Evolutionary conservation across 176 grass and related monocot species (phyloP).

Genomic region (Guadua angustifolia): DNA sequence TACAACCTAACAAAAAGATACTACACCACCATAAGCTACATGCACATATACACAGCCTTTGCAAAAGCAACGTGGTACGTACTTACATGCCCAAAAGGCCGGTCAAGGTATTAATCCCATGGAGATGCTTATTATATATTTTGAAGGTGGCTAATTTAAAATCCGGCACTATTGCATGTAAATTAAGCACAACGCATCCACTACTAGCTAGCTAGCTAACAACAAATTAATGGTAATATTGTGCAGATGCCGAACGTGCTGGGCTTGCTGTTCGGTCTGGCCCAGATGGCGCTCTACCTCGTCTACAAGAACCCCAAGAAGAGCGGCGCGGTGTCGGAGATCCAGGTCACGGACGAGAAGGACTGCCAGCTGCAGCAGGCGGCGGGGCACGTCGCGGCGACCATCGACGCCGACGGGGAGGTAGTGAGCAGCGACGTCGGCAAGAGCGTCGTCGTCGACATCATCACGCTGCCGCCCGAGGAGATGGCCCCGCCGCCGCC

Average conservation of each 20-base stretch:
- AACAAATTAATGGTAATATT: not conserved
- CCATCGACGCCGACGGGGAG: not conserved
- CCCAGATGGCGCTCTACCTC: slow-evolving; percentile 78
- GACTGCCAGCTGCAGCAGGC: slow-evolving; percentile 26
- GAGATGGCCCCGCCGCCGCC: not conserved
- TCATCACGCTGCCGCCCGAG: slow-evolving; percentile 41
- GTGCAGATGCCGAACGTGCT: slow-evolving; percentile 80
- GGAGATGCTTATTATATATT: not conserved
- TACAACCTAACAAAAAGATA: slow-evolving; percentile 43
- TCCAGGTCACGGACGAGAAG: slow-evolving; percentile 33
- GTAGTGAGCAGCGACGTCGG: not conserved
- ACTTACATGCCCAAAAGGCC: slow-evolving; percentile 30
- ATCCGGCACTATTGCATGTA: not conserved
- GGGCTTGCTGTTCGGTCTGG: slow-evolving; percentile 72
- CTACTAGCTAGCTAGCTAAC: not conserved
- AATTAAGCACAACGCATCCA: not conserved
- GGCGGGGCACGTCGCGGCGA: not conserved
- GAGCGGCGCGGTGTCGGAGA: slow-evolving; percentile 57
- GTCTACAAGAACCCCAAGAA: slow-evolving; percentile 69
- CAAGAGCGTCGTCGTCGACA: slow-evolving; percentile 32
- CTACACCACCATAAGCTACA: not conserved
- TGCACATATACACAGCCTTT: not conserved
- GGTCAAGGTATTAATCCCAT: not conserved
- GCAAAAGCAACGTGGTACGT: slow-evolving; percentile 31
- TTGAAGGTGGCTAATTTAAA: not conserved